Base-by-base conservation (phyloP, 331 rosid genomes). In the Quercus tomentella region DNA sequence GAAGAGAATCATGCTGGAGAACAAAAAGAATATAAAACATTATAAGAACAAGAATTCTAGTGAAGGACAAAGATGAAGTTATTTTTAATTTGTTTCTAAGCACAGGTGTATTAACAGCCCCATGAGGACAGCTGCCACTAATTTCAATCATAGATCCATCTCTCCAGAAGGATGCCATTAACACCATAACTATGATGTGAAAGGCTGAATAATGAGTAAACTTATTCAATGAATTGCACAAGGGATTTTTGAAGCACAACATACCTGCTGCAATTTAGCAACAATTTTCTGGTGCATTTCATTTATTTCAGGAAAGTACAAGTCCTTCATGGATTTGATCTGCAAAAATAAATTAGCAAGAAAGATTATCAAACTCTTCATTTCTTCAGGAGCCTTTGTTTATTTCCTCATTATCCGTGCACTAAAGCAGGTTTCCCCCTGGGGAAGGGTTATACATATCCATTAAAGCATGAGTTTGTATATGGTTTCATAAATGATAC, bases 271-370 rank as follows among this genome's bases (percentile, higher is more conserved):
- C 68, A 93, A 71, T 87, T 84, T 91, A 23, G 81, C 5, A 78
- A 84, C 82, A 84, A 96, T 55, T 84, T 82, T 89, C 56, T 86
- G 89, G 82, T 86, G 82, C 87, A 93, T 61, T 57, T 96, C 97
- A 74, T 5, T 88, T 76, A 96, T 26, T 55, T 93, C 99, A 23
- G 89, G 78, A n/a, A 82, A 82, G 88, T 91, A 87, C 63, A 12
- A 41, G 43, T 90, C 97, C 90, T 82, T 96, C 98, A 91, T 87
- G 73, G 77, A 25, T 82, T 88, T 87, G 80, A 96, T 79, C 99
- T 93, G 89, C 82, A 77, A 80, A 51, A n/a, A 65, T 72, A 35
- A 72, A 79, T n/a, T 7, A 75, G 33, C 51, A 81, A 77, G 78
- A 68, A 33, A 85, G 55, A 80, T 72, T 33, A 77, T 33, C 56